These are phyloP conservation scores for Lachancea kluyveri DNA, from an alignment of 805 yeast species.

Conservation along the genomic window DNA sequence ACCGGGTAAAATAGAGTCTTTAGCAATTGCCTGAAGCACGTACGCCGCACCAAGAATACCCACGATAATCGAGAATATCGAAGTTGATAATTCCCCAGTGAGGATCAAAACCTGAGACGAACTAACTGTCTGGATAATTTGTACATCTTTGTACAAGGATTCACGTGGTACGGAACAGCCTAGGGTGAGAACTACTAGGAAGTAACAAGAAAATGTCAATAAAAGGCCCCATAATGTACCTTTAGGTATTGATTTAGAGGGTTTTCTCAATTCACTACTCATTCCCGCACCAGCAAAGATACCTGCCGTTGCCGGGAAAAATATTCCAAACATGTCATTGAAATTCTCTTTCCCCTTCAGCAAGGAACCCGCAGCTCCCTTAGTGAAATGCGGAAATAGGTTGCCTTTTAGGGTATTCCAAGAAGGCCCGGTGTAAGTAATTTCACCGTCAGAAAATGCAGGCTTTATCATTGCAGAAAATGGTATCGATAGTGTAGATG, in stretches of 20 bases:
- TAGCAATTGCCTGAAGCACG: constrained; percentile 83
- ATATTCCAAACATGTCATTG: constrained; percentile 83
- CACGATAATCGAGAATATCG: constrained; percentile 87
- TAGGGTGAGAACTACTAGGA: constrained; percentile 74
- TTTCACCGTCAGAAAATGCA: constrained; percentile 52
- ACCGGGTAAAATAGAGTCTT: constrained; percentile 84
- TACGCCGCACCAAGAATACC: constrained; percentile 96
- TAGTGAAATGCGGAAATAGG: constrained; percentile 72
- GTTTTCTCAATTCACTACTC: constrained; percentile 88
- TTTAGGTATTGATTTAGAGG: constrained; percentile 82
- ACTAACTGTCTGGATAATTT: constrained; percentile 78
- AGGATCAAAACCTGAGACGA: constrained; percentile 61
- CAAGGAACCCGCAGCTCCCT: constrained; percentile 89
- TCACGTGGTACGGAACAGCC: constrained; percentile 78
- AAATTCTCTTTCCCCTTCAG: constrained; percentile 60
- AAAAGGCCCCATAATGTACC: constrained; percentile 88
- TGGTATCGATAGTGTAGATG: constrained; percentile 79
- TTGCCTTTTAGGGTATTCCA: constrained; percentile 63
- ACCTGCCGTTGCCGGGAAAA: constrained; percentile 98
- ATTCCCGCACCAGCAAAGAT: constrained; percentile 97
- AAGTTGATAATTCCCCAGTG: constrained; percentile 87
- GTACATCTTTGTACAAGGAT: constrained; percentile 70
- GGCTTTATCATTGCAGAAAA: constrained; percentile 59
- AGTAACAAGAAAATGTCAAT: constrained; percentile 70
- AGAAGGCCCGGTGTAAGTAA: constrained; percentile 64